phyloP scores from a whole-genome alignment of 805 yeast genomes.

The Sugiyamaella americana region DNA sequence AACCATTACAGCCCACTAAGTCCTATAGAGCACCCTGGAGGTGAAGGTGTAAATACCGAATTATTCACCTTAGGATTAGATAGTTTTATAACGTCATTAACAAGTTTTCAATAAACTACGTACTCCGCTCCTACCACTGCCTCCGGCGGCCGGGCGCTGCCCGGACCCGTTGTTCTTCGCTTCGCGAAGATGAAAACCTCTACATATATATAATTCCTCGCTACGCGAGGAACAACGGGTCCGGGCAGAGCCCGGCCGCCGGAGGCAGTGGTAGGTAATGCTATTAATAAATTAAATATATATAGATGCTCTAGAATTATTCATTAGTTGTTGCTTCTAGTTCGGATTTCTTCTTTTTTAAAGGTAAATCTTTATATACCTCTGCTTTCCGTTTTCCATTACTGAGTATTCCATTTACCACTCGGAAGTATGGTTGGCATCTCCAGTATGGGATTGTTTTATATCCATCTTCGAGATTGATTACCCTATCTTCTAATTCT shows the following conservation, averaged over 20 bases:
- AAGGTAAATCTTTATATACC: not conserved
- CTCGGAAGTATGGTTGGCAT: conserved; percentile 90
- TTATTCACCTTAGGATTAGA: conserved; percentile 54
- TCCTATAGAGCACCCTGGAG: conserved; percentile 53
- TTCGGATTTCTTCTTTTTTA: not conserved
- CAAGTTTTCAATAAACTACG: conserved; percentile 23
- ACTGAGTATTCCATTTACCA: conserved; percentile 64
- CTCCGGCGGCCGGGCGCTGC: not conserved
- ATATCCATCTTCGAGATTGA: conserved; percentile 61
- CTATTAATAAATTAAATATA: no score
- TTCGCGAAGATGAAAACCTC: not conserved
- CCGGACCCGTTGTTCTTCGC: not conserved
- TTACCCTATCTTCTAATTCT: conserved; percentile 49
- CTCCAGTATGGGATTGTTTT: conserved; percentile 89
- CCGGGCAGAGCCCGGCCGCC: not conserved
- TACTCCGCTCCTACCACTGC: no score
- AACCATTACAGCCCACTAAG: conserved; percentile 35
- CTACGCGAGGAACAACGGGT: not conserved
- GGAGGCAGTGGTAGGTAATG: no score
- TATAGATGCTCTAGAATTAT: no score
- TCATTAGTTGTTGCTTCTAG: no score
- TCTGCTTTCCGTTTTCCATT: conserved; percentile 25
- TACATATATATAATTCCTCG: not conserved
- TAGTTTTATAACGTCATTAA: conserved; percentile 35
- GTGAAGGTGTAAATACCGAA: conserved; percentile 48